Percentiles rank a stretch among this genome's conserved stretches.
Conservation (phyloP, 1,284 basidiomycete genomes). For the Cerioporus squamosus region DNA sequence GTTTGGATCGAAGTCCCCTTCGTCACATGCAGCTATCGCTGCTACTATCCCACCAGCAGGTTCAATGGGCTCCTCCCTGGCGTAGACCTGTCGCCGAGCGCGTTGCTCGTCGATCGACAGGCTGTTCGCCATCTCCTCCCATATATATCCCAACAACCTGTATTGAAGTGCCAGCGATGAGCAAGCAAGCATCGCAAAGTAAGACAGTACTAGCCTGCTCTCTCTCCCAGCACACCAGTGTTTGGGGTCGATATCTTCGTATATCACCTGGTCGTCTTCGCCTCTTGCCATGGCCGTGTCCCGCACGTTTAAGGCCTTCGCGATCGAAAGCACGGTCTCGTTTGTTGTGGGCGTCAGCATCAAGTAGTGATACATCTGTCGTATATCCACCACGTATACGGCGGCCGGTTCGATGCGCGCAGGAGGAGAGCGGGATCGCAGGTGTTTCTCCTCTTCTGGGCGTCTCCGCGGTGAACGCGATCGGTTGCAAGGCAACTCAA, state of each 20-base stretch:
- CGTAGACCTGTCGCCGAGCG: conserved; percentile 11
- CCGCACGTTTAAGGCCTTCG: conserved; percentile 21
- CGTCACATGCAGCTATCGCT: not conserved
- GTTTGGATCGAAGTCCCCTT: conserved; percentile 31
- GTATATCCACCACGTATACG: conserved; percentile 38
- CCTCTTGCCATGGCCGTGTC: conserved; percentile 15
- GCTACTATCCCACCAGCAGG: not conserved
- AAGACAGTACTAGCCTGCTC: conserved; percentile 30
- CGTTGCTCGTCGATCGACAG: conserved; percentile 36
- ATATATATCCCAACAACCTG: conserved; percentile 32
- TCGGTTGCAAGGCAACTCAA: conserved; percentile 17
- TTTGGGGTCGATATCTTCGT: conserved; percentile 18
- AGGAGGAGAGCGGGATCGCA: conserved; percentile 24
- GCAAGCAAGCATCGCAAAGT: not conserved
- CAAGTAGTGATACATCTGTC: conserved; percentile 30
- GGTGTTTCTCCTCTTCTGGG: not conserved
- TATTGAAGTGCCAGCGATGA: not conserved
- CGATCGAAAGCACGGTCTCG: conserved; percentile 19
- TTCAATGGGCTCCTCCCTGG: conserved; percentile 4
- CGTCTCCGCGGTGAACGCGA: conserved; percentile 31
- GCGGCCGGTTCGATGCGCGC: conserved; percentile 7
- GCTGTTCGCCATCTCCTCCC: conserved; percentile 32
- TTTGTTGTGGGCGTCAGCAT: conserved; percentile 17
- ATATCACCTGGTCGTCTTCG: conserved; percentile 16
- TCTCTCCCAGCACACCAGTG: conserved; percentile 40